These are phyloP conservation scores for Magnusiomyces sp. DNA, from an alignment of 1,139 yeast species.

Conservation along the genomic window DNA sequence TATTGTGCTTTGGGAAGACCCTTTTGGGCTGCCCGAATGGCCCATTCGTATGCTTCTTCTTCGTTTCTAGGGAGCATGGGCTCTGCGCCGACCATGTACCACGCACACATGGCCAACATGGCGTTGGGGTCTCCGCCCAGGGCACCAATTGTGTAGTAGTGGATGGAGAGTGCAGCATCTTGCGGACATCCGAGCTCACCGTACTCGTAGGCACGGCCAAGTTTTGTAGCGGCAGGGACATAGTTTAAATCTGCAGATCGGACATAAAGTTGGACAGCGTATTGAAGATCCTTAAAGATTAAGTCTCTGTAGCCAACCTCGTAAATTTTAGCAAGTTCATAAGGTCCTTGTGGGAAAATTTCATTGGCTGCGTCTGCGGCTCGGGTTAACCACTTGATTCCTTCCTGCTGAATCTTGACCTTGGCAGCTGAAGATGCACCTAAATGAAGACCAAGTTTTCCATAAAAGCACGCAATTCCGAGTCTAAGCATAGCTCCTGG, in stretches of 20 bases:
- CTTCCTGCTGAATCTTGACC: slow-evolving; percentile 65
- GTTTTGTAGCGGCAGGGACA: slow-evolving; percentile 64
- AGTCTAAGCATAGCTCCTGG: slow-evolving; percentile 93
- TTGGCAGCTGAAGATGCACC: slow-evolving; percentile 10
- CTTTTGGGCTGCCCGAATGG: slow-evolving; percentile 68
- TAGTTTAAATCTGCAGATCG: slow-evolving; percentile 89
- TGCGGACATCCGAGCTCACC: slow-evolving; percentile 71
- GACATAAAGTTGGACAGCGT: slow-evolving; percentile 79
- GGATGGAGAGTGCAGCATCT: slow-evolving; percentile 79
- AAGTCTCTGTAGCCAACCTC: slow-evolving; percentile 81
- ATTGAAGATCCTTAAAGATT: slow-evolving; percentile 71
- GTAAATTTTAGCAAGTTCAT: slow-evolving; percentile 79
- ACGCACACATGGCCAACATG: slow-evolving; percentile 91
- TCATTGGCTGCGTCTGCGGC: slow-evolving; percentile 82
- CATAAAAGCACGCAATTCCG: slow-evolving; percentile 77
- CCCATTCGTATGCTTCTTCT: slow-evolving; percentile 92
- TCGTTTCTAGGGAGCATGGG: slow-evolving; percentile 74
- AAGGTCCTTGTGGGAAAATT: slow-evolving; percentile 85
- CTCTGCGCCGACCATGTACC: slow-evolving; percentile 90
- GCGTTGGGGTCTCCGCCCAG: slow-evolving; percentile 79
- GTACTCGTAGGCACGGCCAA: slow-evolving; percentile 78
- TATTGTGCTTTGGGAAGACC: slow-evolving; percentile 78
- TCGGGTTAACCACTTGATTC: slow-evolving; percentile 87
- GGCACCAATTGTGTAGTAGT: slow-evolving; percentile 89
- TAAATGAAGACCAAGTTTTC: slow-evolving; percentile 61